Evolutionary conservation across 495 filamentous ascomycete species (phyloP), one percentile per base, ranked within the genome.

Genomic region (Neurospora africana): DNA sequence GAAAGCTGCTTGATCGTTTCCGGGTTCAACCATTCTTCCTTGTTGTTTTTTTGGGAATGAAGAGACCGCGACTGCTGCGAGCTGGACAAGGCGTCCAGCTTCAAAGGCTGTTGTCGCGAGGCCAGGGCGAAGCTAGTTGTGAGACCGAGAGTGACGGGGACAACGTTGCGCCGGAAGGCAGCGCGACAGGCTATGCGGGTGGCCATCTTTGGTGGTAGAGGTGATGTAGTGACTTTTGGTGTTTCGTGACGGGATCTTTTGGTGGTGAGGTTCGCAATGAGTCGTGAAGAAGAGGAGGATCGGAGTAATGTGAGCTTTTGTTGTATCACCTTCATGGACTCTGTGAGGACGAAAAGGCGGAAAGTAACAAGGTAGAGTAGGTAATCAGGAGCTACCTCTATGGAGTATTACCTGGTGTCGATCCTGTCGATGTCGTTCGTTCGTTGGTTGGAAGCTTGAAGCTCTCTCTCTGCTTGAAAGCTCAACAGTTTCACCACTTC

Each of bases 1-100:
- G 89, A 91, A 70, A 93, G 82, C 83, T 94, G 90, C 72, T 85
- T 87, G 78, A 92, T 82, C 15, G 86, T 84, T 36, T 84, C 81
- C 0, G 87, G 79, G 72, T 86, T 85, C 65, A 86, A 74, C 35
- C 73, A 70, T 15, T 83, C 83, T 23, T 83, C 80, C 30, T 61
- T 75, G n/a, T 68, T 27, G 69, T 17, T 44, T 39, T 15, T 69
- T 47, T 39, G 76, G 43, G 44, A 47, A 41, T 4, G 53, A 21
- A 13, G 40, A 11, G 19, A 41, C 21, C 44, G 69, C 40, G 39
- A 39, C 23, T 74, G 30, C 5, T 33, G 35, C 4, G 74, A 19
- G 35, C 17, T 41, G 27, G 37, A 38, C 9, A 40, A 30, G 4
- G 75, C 67, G 72, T 84, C 82, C 11, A 82, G 74, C 2, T 75